Evolutionary conservation across 192 early-diverging fungal genomes (phyloP).

Genomic region (Podila verticillata): DNA sequence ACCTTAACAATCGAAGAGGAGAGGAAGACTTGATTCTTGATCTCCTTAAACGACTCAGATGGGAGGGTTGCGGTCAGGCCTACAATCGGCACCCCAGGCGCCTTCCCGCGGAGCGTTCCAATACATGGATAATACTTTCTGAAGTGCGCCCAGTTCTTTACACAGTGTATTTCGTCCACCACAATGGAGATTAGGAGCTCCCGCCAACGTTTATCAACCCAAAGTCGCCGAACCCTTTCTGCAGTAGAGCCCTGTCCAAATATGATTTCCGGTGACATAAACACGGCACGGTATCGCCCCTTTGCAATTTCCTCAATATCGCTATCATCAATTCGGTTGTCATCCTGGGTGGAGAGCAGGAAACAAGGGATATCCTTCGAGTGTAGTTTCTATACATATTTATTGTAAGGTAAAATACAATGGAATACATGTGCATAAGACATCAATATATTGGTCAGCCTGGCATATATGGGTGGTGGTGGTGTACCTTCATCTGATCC

Average conservation of each 20-base stretch:
- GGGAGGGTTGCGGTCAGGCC: constrained; percentile 10
- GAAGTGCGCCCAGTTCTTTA: constrained; percentile 8
- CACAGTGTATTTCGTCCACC: constrained; percentile 14
- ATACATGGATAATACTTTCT: constrained; percentile 2
- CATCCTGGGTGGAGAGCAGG: too few species aligned
- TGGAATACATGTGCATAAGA: too few species aligned
- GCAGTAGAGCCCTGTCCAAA: constrained; percentile 2
- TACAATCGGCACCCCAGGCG: constrained; percentile 12
- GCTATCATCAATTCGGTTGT: too few species aligned
- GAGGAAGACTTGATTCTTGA: neutral
- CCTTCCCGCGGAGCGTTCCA: constrained; percentile 5
- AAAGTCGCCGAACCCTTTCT: neutral
- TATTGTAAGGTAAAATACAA: too few species aligned
- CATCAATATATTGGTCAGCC: too few species aligned
- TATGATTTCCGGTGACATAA: constrained; percentile 12
- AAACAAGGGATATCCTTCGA: too few species aligned
- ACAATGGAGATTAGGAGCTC: constrained; percentile 3
- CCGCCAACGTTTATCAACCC: neutral
- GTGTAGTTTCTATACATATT: too few species aligned
- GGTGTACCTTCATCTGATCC: too few species aligned
- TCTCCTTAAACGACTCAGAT: neutral
- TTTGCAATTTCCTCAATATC: too few species aligned
- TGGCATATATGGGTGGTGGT: too few species aligned
- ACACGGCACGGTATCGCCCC: too few species aligned
- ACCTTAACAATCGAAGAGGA: neutral